Conservation (phyloP, 345 rosid genomes). For the Salix suchowensis region DNA sequence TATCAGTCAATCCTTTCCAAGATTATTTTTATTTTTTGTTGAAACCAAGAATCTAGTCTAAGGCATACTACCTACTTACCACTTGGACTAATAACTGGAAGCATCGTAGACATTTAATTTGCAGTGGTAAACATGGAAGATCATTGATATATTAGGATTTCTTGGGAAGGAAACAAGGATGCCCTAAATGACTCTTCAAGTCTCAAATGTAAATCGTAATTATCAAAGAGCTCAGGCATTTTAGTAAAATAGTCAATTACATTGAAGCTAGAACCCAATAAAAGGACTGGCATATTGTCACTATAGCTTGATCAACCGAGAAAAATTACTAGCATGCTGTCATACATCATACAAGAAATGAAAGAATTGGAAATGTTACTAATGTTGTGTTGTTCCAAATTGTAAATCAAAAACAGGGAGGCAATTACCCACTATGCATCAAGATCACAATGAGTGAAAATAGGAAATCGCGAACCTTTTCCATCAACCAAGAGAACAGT, state of each 20-base stretch:
- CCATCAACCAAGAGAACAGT: not conserved
- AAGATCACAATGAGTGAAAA: not conserved
- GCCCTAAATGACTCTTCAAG: not conserved
- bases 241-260: not conserved
- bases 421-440: no score
- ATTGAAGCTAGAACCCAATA: not conserved
- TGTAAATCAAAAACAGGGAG: not conserved
- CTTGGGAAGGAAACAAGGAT: not conserved
- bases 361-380: not conserved
- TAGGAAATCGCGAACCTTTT: not conserved
- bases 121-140: not conserved
- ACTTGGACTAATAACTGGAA: not conserved
- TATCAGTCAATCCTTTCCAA: not conserved
- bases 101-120: not conserved
- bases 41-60: not conserved
- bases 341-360: slow-evolving; percentile 1
- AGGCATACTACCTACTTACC: not conserved
- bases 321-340: not conserved
- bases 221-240: not conserved
- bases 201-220: not conserved
- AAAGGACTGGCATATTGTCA: not conserved
- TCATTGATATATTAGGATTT: not conserved
- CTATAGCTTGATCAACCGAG: not conserved
- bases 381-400: not conserved
- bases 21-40: not conserved